Conservation (phyloP, 805 yeast species). For the Saturnispora serradocipensis region DNA sequence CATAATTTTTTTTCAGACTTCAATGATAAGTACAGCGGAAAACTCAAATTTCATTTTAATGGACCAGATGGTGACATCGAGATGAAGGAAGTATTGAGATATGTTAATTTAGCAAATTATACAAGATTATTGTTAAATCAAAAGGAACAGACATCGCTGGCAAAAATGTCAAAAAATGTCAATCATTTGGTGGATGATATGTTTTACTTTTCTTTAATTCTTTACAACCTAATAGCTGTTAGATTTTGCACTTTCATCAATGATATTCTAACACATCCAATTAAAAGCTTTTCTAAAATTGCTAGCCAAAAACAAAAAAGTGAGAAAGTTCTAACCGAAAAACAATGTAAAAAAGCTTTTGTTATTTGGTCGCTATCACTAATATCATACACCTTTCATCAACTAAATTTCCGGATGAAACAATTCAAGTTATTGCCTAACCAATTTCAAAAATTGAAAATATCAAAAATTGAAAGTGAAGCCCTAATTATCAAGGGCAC, state of each 20-base stretch:
- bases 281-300: conserved; percentile 7
- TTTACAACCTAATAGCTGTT: conserved; percentile 7
- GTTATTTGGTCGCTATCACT: conserved; percentile 7
- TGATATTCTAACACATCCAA: conserved; percentile 13
- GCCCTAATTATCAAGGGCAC: conserved; percentile 31
- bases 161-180: neutral
- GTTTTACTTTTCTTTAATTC: neutral
- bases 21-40: conserved; percentile 19
- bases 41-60: conserved; percentile 20
- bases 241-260: conserved; percentile 8
- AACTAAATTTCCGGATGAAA: conserved; percentile 65
- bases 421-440: conserved; percentile 73
- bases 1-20: conserved; percentile 14
- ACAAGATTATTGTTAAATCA: conserved; percentile 17
- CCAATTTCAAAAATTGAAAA: conserved; percentile 52
- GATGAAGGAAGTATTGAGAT: conserved; percentile 21
- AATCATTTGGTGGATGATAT: conserved; percentile 1
- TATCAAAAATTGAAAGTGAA: conserved; percentile 33
- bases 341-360: neutral
- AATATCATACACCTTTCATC: conserved; percentile 45
- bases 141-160: neutral
- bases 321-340: neutral
- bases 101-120: conserved; percentile 25
- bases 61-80: conserved; percentile 9
- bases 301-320: neutral